Evolutionary conservation across 768 basidiomycete species (phyloP), one percentile per base, ranked within the genome.

Genomic region (Hericium alpestre): DNA sequence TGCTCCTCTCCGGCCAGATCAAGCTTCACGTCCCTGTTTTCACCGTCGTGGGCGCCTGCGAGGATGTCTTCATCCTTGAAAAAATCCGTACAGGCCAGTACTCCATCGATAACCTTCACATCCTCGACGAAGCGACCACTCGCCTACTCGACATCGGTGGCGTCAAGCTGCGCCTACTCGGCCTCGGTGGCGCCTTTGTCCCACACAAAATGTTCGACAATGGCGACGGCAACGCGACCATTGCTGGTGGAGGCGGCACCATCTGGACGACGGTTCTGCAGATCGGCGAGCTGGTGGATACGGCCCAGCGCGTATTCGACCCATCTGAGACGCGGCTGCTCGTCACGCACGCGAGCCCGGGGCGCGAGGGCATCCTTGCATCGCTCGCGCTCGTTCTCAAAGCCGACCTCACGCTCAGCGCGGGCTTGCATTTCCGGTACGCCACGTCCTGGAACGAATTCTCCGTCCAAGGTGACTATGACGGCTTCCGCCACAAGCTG

Each of bases 191-290:
- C 54, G 94, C 94, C 2, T 80, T 97, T 43, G 93, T 96, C 6
- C 83, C 85, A 43, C 93, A 97, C 76, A 97, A 97, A 70, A 81
- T 93, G 77, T 93, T 94, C 64, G 89, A 92, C 72, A 93, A 93
- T 61, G 90, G 95, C 0, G 91, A 95, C 51, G 95, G 94, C 3
- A 83, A 75, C 48, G 94, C 92, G 11, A 97, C 95, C n/a, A 96
- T 99, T 61, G 95, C 96, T 0, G 96, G 96, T 38, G 96, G 93
- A 1, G 88, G 92, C 65, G 96, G 96, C 32, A 98, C 94, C 18
- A 95, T 98, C 86, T 99, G 96, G 96, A 90, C 92, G 0, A 98
- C 95, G 0, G 90, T 92, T 4, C 80, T 99, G 23, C 96, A 99
- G 70, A 90, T 99, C 41, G 96, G 96, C 58, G 95, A 99, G 70